Base-by-base conservation (phyloP, 2,329 filamentous ascomycete genomes). In the Zymoseptoria passerinii region DNA sequence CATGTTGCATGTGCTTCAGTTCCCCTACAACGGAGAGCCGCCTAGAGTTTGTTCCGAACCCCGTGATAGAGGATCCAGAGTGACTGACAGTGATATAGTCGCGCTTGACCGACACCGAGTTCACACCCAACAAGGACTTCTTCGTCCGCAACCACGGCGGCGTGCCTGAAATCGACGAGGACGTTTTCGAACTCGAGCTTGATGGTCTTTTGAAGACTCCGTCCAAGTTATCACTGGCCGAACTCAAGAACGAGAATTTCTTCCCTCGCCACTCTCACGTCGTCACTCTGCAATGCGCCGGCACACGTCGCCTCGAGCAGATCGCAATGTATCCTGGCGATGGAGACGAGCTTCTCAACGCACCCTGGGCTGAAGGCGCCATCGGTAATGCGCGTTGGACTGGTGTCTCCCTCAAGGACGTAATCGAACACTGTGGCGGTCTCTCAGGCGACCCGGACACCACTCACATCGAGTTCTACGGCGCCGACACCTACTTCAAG, bases 111-210 rank as follows among this genome's bases (percentile, higher is more conserved):
- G 78, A 79, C 0, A 77, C 77, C 16, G 77, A 80, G 20, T 78
- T 89, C 48, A 90, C 87, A 0, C 75, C 78, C 0, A 90, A 88
- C 60, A 64, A 74, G 3, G 73, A 81, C n/a, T 81, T 85, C 63
- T 90, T 88, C 63, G 83, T 90, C 0, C 78, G 87, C 7, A 90
- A 90, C 59, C 87, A 90, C 61, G 86, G 87, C 8, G 86, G 86
- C 0, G 83, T 90, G 18, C 87, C 87, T 0, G 74, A 81, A 7
- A 88, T 89, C 56, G 78, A 87, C 8, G 73, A 78, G 1, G 76
- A 27, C n/a, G 74, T 79, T 2, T 86, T 75, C 66, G 78, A 73
- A 23, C 75, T 87, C 16, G 72, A 75, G 1, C 70, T 89, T 4
- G 82, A 83, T 58, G 85, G 85, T 0, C 74, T 87, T 0, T 85